phyloP scores from a whole-genome alignment of 768 basidiomycete species.

The Multifurca ochricompacta region DNA sequence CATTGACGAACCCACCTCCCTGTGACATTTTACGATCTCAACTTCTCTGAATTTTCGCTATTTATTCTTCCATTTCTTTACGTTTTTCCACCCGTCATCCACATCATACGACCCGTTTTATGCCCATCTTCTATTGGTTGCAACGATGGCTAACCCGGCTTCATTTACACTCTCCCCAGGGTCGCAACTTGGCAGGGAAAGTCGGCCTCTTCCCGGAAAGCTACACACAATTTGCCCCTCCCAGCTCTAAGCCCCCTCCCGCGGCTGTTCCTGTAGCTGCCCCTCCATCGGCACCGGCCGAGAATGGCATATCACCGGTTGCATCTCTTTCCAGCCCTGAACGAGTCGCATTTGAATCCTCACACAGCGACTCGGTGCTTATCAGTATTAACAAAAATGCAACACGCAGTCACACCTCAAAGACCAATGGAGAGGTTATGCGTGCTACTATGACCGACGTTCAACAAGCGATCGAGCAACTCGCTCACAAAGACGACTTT shows the following conservation, averaged over 20 bases:
- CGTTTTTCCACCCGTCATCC: background rate
- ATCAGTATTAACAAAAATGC: background rate
- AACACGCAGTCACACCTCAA: background rate
- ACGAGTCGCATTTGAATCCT: conserved; percentile 33
- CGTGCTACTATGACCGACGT: conserved; percentile 85
- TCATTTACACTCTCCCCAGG: conserved; percentile 34
- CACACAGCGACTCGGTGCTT: conserved; percentile 35
- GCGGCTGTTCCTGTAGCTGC: conserved; percentile 8
- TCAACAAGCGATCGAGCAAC: conserved; percentile 83
- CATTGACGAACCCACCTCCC: background rate
- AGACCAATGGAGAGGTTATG: conserved; percentile 55
- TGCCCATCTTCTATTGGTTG: conserved; percentile 18
- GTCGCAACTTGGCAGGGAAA: conserved; percentile 73
- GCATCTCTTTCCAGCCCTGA: background rate
- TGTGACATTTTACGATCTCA: background rate
- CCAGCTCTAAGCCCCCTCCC: conserved; percentile 12
- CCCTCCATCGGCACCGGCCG: background rate
- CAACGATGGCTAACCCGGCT: conserved; percentile 4
- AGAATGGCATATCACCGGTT: background rate
- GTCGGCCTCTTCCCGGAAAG: conserved; percentile 87
- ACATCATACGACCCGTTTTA: background rate
- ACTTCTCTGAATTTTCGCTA: background rate
- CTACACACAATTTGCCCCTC: conserved; percentile 49
- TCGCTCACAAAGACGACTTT: conserved; percentile 47
- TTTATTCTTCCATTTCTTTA: background rate